Conservation (phyloP, 768 basidiomycete species). For the Podaxis carcinomalis region DNA sequence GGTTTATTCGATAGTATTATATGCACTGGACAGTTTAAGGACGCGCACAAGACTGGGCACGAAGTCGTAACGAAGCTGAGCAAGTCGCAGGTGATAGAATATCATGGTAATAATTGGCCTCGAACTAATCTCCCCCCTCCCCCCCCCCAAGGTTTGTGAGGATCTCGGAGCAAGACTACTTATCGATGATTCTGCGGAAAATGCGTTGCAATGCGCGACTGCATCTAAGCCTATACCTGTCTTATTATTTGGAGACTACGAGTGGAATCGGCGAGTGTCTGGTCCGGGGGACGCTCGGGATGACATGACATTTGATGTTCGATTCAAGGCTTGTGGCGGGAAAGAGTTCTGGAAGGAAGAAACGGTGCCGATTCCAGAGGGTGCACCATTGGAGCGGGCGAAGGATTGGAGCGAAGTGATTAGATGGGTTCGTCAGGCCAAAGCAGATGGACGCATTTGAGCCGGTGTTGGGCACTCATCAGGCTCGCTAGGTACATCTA, state of each 20-base stretch:
- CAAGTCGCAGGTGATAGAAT: constrained; percentile 57
- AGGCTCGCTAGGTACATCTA: neutral
- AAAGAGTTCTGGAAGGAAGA: constrained; percentile 57
- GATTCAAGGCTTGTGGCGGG: constrained; percentile 41
- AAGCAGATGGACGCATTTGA: constrained; percentile 14
- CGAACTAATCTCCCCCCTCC: neutral
- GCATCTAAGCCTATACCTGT: constrained; percentile 49
- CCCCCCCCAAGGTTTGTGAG: constrained; percentile 50
- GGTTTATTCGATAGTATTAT: constrained; percentile 55
- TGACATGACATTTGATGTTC: constrained; percentile 50
- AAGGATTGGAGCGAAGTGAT: constrained; percentile 62
- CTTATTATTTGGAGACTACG: constrained; percentile 71
- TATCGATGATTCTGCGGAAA: constrained; percentile 81
- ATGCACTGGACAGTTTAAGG: constrained; percentile 72
- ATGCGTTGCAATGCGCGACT: constrained; percentile 57
- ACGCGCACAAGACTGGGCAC: constrained; percentile 38
- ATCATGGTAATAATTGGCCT: neutral
- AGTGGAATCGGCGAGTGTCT: constrained; percentile 68
- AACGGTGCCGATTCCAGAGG: constrained; percentile 42
- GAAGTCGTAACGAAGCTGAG: constrained; percentile 53
- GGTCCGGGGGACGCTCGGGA: constrained; percentile 38
- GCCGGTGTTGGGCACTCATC: neutral
- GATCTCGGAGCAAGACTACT: constrained; percentile 59
- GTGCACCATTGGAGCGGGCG: constrained; percentile 47
- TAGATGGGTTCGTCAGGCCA: constrained; percentile 32